Evolutionary conservation across 176 grass and related monocot species (phyloP), one percentile per base, ranked within the genome.

Genomic region (Musa beccarii): DNA sequence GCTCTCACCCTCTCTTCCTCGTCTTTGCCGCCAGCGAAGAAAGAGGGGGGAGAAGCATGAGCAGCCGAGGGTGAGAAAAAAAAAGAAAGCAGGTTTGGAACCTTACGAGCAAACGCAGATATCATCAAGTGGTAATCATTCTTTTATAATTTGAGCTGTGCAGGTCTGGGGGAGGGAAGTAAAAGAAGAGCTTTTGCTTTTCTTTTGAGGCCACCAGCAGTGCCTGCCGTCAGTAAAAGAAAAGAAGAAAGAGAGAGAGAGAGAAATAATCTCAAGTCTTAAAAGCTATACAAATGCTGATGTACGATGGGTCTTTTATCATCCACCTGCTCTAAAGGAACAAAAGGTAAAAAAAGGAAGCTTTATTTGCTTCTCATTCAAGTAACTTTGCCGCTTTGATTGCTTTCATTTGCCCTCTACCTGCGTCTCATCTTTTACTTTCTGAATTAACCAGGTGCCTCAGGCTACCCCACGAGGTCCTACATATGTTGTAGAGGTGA

Each of bases 341-440:
- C 63, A 66, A 66, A 25, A 43, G 34, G 34, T 29, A 3, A 29
- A 29, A 65, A 56, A 3, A 66, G 63, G 63, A 14, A 66, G 63
- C 63, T 66, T 66, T 66, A 11, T 66, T 66, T 66, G 13, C 11
- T 15, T 66, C 25, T 24, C 25, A 25, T 25, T 11, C 63, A 28
- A 12, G n/a, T 25, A 65, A 66, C 63, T 25, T 66, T 66, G 63
- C 23, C 28, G 23, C 63, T 66, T 66, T 66, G 11, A 66, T 28
- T 66, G 69, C 69, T 72, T 72, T 72, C 19, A 25, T 53, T 53
- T 53, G 50, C 51, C 26, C 20, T 71, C 22, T 71, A 51, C 25
- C 67, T 69, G 14, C 34, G 2, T 1, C 26, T 1, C 26, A 28
- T 28, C 63, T 66, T 66, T 49, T 49, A 69, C 67, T 69, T 49